phyloP scores from a whole-genome alignment of 768 basidiomycete species.

The Mycena metata region DNA sequence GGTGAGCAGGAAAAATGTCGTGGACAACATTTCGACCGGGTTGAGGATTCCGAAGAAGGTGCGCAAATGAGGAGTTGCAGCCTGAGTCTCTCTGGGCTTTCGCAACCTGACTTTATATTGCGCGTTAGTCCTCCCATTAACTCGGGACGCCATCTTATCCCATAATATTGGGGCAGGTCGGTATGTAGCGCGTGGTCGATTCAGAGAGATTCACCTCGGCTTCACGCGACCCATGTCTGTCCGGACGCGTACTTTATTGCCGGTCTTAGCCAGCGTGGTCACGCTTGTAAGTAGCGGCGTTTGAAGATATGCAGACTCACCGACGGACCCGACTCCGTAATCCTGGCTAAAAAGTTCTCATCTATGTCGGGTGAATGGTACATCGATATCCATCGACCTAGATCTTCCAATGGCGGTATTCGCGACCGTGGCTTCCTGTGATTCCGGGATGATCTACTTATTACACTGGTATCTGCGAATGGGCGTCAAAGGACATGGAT shows the following conservation, averaged over 20 bases:
- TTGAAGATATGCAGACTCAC: not conserved
- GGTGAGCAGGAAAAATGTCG: not conserved
- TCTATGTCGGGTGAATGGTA: no score
- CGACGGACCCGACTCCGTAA: not conserved
- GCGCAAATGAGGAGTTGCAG: slow-evolving; percentile 4
- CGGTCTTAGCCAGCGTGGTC: not conserved
- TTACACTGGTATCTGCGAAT: no score
- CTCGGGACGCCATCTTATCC: not conserved
- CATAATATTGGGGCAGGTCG: not conserved
- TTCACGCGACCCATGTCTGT: not conserved
- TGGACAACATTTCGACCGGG: slow-evolving; percentile 8
- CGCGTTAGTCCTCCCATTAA: not conserved
- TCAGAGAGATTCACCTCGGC: not conserved
- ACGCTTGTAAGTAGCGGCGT: not conserved
- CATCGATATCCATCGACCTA: no score
- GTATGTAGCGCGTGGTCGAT: not conserved
- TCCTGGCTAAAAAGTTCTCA: no score
- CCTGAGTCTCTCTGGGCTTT: slow-evolving; percentile 6
- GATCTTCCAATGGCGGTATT: no score
- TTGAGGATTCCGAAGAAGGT: not conserved
- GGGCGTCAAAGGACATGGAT: no score
- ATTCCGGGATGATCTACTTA: no score
- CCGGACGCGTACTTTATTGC: not conserved
- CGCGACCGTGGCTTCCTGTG: no score
- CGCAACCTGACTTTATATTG: not conserved